Percentiles rank a stretch among this genome's conserved stretches.
Conservation (phyloP, 176 grass and related monocot species). For the Carex parvula region DNA sequence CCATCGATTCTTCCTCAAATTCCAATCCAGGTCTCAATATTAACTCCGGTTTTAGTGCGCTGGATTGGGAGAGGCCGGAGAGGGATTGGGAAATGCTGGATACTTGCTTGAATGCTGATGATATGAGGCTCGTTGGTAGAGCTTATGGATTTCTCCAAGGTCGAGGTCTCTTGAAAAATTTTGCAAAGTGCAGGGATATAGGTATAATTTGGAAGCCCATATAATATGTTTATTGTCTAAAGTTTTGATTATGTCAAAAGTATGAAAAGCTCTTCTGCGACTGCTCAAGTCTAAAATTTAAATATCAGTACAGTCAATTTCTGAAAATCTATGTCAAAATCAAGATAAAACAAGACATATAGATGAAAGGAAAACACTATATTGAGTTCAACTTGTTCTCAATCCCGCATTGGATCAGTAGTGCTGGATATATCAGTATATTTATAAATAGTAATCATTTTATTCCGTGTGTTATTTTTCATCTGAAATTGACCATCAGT, state of each 20-base stretch:
- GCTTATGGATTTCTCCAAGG: slow-evolving; percentile 66
- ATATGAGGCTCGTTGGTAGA: slow-evolving; percentile 83
- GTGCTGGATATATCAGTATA: background rate
- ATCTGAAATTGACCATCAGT: background rate
- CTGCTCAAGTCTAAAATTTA: background rate
- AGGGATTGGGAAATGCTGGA: slow-evolving; percentile 91
- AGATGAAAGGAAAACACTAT: background rate
- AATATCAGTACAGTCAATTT: background rate
- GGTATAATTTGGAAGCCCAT: slow-evolving; percentile 19
- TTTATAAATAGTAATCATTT: no score
- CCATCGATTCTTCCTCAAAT: background rate
- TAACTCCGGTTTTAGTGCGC: background rate
- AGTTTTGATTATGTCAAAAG: background rate
- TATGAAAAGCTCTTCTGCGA: background rate
- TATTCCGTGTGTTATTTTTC: background rate
- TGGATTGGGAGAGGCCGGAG: slow-evolving; percentile 36
- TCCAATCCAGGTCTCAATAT: slow-evolving; percentile 20
- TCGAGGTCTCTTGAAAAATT: slow-evolving; percentile 54
- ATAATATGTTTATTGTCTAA: background rate
- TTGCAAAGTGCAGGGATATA: slow-evolving; percentile 77
- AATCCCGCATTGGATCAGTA: background rate
- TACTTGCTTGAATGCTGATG: slow-evolving; percentile 86
- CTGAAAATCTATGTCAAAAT: background rate
- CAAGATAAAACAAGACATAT: background rate
- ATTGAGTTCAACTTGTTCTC: background rate